Conservation (phyloP, 257 asterid genomes). For the Solanum rostratum region DNA sequence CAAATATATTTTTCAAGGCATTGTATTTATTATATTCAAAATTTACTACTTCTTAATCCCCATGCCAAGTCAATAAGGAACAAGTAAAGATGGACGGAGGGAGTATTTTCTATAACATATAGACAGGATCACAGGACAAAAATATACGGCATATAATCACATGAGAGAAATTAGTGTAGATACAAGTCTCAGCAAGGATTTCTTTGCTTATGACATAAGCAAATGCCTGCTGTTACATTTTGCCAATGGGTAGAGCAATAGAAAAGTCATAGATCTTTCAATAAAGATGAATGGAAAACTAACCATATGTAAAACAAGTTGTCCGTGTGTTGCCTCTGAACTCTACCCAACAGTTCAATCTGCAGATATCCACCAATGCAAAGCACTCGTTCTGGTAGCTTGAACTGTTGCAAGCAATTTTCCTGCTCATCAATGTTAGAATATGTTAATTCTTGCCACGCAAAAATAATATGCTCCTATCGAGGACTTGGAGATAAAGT, state of each 20-base stretch:
- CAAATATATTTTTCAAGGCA: too few relatives aligned
- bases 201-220: neutral
- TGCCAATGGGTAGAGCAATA: neutral
- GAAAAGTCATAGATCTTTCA: neutral
- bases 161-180: neutral
- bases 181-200: neutral
- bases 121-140: neutral
- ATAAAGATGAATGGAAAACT: conserved; percentile 4
- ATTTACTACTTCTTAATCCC: too few relatives aligned
- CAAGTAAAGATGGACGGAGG: too few relatives aligned
- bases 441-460: neutral
- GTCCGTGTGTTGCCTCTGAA: conserved; percentile 57
- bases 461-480: neutral
- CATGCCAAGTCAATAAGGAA: too few relatives aligned
- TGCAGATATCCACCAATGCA: conserved; percentile 68
- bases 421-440: conserved; percentile 32
- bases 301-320: conserved; percentile 63
- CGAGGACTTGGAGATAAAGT: neutral
- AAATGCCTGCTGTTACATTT: neutral
- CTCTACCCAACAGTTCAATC: conserved; percentile 64
- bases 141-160: neutral
- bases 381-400: conserved; percentile 69
- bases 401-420: conserved; percentile 58
- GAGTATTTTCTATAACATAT: neutral
- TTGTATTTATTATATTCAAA: too few relatives aligned